Evolutionary conservation across 176 grass and related monocot genomes (phyloP).

Genomic region (Paspalum vaginatum): DNA sequence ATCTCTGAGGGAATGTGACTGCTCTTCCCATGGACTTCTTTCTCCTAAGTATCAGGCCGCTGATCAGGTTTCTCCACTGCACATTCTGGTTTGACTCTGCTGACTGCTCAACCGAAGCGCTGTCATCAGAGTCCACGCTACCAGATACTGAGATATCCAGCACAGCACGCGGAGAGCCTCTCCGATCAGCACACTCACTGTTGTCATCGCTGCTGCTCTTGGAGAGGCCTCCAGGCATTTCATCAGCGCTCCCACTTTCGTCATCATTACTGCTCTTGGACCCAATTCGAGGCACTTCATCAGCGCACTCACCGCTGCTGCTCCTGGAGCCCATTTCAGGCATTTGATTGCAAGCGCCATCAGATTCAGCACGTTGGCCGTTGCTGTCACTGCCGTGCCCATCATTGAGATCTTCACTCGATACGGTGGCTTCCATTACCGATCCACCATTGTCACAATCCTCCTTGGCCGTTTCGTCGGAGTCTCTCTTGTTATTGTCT

Average conservation of each 20-base stretch:
- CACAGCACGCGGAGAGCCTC: slow-evolving; percentile 54
- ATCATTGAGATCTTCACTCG: slow-evolving; percentile 21
- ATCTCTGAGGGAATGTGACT: slow-evolving; percentile 65
- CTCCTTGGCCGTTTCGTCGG: slow-evolving; percentile 19
- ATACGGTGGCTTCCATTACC: background rate
- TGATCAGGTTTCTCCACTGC: slow-evolving; percentile 80
- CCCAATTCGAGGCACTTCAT: slow-evolving; percentile 37
- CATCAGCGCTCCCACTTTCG: slow-evolving; percentile 26
- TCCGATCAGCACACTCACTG: slow-evolving; percentile 43
- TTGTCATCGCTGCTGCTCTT: slow-evolving; percentile 23
- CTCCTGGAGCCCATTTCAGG: slow-evolving; percentile 32
- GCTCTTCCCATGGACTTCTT: slow-evolving; percentile 72
- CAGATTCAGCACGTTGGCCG: slow-evolving; percentile 41
- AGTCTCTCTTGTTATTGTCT: slow-evolving; percentile 23
- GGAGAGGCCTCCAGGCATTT: slow-evolving; percentile 31
- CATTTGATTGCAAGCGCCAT: slow-evolving; percentile 32
- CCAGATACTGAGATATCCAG: slow-evolving; percentile 57
- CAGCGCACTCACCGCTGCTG: slow-evolving; percentile 18
- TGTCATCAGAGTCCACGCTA: slow-evolving; percentile 54
- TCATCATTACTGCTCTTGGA: slow-evolving; percentile 19
- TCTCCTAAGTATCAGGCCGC: slow-evolving; percentile 69
- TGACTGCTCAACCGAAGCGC: slow-evolving; percentile 56
- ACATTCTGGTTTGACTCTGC: slow-evolving; percentile 45
- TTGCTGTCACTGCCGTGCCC: slow-evolving; percentile 24
- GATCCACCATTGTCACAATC: slow-evolving; percentile 2